Percentiles rank a stretch among this genome's conserved stretches.
phyloP scores from a whole-genome alignment of 495 filamentous ascomycete species.

The Penicillium roqueforti region DNA sequence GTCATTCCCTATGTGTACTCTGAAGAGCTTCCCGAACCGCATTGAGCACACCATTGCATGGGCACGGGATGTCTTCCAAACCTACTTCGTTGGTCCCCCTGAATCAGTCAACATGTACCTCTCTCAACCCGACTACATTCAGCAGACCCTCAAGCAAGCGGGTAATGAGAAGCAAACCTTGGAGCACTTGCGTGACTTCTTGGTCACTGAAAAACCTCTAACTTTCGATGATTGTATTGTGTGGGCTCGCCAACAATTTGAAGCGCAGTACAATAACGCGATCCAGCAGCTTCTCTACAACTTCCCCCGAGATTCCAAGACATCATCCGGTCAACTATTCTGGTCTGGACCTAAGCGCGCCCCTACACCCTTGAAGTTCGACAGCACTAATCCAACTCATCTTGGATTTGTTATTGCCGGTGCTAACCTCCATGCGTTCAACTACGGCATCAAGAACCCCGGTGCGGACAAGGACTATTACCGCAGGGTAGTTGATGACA shows the following conservation, averaged over 20 bases:
- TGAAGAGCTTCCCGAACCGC: conserved; percentile 95
- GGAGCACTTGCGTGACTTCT: conserved; percentile 80
- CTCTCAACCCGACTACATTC: conserved; percentile 85
- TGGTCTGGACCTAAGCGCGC: conserved; percentile 99
- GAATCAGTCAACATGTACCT: conserved; percentile 96
- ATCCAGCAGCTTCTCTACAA: conserved; percentile 97
- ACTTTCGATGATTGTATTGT: conserved; percentile 93
- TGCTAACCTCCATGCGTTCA: conserved; percentile 94
- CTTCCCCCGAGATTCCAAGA: conserved; percentile 91
- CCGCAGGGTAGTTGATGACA: conserved; percentile 73
- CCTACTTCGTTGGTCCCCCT: conserved; percentile 86
- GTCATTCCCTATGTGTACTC: conserved; percentile 97
- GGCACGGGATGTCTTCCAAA: conserved; percentile 92
- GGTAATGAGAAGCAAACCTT: conserved; percentile 96
- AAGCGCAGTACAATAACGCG: conserved; percentile 94
- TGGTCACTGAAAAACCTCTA: conserved; percentile 89
- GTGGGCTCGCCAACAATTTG: conserved; percentile 91
- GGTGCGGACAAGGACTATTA: conserved; percentile 65
- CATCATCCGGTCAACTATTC: conserved; percentile 84
- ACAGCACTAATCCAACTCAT: conserved; percentile 76
- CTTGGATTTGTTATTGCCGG: conserved; percentile 80
- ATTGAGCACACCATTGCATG: conserved; percentile 99
- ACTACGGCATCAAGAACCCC: conserved; percentile 85
- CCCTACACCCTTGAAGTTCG: conserved; percentile 86
- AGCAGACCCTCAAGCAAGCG: conserved; percentile 83